Conservation (phyloP, 139 green algal species). For the Tetradesmus obliquus region DNA sequence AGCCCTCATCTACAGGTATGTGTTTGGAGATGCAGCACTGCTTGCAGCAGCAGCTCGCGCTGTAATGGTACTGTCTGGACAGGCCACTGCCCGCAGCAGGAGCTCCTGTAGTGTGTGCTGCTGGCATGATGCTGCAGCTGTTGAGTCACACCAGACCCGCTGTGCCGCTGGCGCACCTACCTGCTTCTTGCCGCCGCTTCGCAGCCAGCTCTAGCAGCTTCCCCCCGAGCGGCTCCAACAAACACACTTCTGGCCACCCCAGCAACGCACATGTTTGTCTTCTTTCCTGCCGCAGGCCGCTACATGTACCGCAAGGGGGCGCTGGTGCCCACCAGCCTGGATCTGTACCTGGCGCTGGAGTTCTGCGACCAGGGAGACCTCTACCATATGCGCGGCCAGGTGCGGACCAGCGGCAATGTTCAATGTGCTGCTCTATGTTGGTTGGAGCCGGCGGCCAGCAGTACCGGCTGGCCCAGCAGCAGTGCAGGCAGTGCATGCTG, state of each 20-base stretch:
- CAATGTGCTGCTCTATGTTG: conserved; percentile 46
- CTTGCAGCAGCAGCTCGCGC: background rate
- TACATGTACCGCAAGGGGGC: conserved; percentile 67
- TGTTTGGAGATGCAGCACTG: background rate
- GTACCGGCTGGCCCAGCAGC: background rate
- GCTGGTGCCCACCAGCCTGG: conserved; percentile 76
- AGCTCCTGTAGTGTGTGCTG: background rate
- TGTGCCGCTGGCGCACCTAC: no score
- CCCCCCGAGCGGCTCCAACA: no score
- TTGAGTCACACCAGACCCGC: background rate
- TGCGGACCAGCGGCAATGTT: conserved; percentile 64
- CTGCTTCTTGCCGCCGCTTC: no score
- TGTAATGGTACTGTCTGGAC: no score
- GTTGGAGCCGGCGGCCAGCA: background rate
- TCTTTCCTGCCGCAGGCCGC: conserved; percentile 51
- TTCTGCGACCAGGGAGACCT: conserved; percentile 77
- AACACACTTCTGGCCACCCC: no score
- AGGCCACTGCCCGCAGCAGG: background rate
- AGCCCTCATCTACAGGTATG: conserved; percentile 67
- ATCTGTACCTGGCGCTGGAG: conserved; percentile 91
- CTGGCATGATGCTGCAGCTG: background rate
- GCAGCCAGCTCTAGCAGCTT: background rate
- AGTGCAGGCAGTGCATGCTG: background rate
- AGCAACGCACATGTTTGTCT: background rate
- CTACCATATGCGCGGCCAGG: conserved; percentile 68